Base-by-base conservation (phyloP, 768 basidiomycete genomes). In the Collybiopsis confluens region DNA sequence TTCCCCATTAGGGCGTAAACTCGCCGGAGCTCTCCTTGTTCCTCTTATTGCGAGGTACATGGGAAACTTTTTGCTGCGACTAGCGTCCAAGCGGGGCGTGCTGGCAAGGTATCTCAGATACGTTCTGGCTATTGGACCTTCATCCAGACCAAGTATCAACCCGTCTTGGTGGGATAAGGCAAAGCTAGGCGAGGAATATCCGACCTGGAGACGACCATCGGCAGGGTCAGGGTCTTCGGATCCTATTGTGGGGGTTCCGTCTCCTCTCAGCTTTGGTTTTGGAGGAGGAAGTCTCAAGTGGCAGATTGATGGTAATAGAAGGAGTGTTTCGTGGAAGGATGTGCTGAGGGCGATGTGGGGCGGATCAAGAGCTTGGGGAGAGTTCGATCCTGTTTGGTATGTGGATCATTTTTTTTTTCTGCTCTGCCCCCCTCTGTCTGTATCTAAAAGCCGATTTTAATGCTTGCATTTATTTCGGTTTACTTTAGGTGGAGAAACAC, bases 11-110 rank as follows among this genome's bases (percentile, higher is more conserved):
- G 88, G 88, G 1, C 79, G 87, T 11, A 70, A 80, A 60, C 66
- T 91, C 44, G 85, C 83, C 20, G 87, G 88, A 3, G 86, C 88
- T 0, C 68, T 91, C 16, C 68, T 85, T 54, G 73, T 87, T 47
- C 89, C 89, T 0, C 76, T 77, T 7, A 80, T 91, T 58, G 78
- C 89, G 20, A 81, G 70, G 44, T 59, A 73, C 43, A 87, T 88
- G 86, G 89, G 89, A 0, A 61, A 69, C 9, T 57, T 87, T 13
- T 73, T 91, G 2, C 68, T 80, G 36, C 73, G 72, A 21, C 62
- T 88, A 3, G 82, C 88, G 21, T 72, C 51, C 70, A 70, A 53
- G 77, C 78, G 24, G 18, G 28, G 38, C 16, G 47, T 42, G 21
- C 18, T 43, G 20, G 30, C 55, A 3, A 33, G 59, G 1, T 54